phyloP scores from a whole-genome alignment of 805 yeast genomes.

The Hanseniaspora vineae region DNA sequence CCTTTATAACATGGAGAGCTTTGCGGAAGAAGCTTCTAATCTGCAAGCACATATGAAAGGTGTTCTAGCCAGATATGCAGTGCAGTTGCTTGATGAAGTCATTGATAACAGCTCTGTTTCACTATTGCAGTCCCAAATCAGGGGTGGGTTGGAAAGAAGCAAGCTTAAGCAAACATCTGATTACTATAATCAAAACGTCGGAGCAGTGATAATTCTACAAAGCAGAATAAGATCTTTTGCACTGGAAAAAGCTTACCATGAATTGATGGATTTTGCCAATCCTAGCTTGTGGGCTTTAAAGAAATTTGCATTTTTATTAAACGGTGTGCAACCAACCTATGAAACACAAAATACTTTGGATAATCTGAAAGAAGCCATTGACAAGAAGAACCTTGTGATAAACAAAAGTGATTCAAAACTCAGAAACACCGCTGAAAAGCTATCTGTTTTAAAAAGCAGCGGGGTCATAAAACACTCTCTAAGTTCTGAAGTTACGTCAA shows the following conservation, averaged over 20 bases:
- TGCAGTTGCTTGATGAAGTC: constrained; percentile 42
- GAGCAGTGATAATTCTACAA: constrained; percentile 61
- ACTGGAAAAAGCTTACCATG: constrained; percentile 60
- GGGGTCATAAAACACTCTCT: constrained; percentile 5
- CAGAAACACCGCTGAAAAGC: constrained; percentile 64
- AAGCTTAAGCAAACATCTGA: constrained; percentile 22
- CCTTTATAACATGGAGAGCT: constrained; percentile 10
- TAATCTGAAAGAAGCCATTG: constrained; percentile 51
- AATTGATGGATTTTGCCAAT: constrained; percentile 52
- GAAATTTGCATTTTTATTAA: constrained; percentile 62
- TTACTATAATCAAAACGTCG: constrained; percentile 43
- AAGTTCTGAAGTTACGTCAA: constrained; percentile 4
- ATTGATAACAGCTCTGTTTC: constrained; percentile 30
- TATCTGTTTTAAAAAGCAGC: constrained; percentile 65
- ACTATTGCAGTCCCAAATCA: constrained; percentile 39
- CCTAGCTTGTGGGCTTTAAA: constrained; percentile 71
- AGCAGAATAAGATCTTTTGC: constrained; percentile 54
- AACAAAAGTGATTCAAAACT: constrained; percentile 63
- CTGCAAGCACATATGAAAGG: constrained; percentile 57
- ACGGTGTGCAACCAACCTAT: constrained; percentile 60
- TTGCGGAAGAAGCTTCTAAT: constrained; percentile 20
- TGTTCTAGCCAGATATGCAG: constrained; percentile 41
- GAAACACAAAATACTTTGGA: constrained; percentile 63
- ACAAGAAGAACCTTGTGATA: constrained; percentile 55
- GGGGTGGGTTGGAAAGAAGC: constrained; percentile 35